Evolutionary conservation across 202 grass and related monocot species (phyloP).

Genomic region (Carex sylvatica): DNA sequence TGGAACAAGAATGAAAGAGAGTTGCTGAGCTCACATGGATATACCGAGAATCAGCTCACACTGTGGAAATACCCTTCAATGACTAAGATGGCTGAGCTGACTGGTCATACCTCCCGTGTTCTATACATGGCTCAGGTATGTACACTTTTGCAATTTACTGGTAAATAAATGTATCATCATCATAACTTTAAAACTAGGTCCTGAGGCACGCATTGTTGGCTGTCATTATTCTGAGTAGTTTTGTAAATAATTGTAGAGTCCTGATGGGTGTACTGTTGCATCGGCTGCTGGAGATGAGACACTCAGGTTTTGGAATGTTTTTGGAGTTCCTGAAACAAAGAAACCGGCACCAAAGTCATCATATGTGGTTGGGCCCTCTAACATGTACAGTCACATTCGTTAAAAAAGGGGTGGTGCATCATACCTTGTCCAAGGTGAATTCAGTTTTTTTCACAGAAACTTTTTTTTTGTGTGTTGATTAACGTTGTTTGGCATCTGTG

Average conservation of each 20-base stretch:
- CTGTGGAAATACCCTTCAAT: constrained; percentile 95
- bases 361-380: constrained; percentile 44
- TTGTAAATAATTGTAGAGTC: constrained; percentile 56
- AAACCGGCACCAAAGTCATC: constrained; percentile 60
- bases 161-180: neutral
- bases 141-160: constrained; percentile 6
- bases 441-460: neutral
- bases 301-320: constrained; percentile 85
- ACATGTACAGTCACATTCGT: constrained; percentile 79
- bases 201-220: neutral
- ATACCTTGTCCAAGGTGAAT: neutral
- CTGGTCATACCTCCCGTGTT: constrained; percentile 81
- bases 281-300: constrained; percentile 91
- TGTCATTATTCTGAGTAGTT: constrained; percentile 15
- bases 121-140: constrained; percentile 89
- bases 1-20: constrained; percentile 95
- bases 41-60: constrained; percentile 70
- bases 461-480: too few species aligned
- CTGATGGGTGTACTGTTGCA: constrained; percentile 84
- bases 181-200: neutral
- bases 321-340: constrained; percentile 57
- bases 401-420: constrained; percentile 15
- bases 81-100: constrained; percentile 88
- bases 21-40: constrained; percentile 84
- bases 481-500: neutral